A percentile compares a stretch with the other conserved stretches of the same genome.
Conservation (phyloP, 78 protist species). For the Dictyostelium brefeldianum region DNA sequence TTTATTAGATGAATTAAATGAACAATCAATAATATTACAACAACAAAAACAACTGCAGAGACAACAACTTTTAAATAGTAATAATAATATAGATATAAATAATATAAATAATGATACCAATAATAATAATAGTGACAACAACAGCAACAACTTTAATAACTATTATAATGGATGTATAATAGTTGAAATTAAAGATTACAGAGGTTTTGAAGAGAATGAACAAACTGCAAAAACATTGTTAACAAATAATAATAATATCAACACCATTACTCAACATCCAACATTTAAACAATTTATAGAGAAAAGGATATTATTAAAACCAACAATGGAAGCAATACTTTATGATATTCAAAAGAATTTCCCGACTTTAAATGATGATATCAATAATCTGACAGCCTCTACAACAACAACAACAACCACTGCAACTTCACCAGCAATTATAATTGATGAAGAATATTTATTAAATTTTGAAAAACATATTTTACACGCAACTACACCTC, state of each 20-base stretch:
- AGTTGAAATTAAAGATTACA: slow-evolving; percentile 48
- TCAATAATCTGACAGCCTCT: too few relatives aligned
- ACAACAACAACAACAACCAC: background rate
- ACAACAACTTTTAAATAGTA: background rate
- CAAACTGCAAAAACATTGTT: background rate
- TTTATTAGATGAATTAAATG: slow-evolving; percentile 33
- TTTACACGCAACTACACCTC: slow-evolving; percentile 3
- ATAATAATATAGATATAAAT: too few relatives aligned
- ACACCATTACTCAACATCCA: background rate
- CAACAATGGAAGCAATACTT: slow-evolving; percentile 45
- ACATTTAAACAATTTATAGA: slow-evolving; percentile 5
- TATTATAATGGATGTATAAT: slow-evolving; percentile 63
- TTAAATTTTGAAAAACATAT: background rate
- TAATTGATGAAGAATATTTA: slow-evolving; percentile 26
- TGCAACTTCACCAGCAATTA: background rate
- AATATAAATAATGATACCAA: background rate
- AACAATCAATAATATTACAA: background rate
- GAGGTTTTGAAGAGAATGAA: slow-evolving; percentile 6
- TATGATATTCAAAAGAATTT: slow-evolving; percentile 54
- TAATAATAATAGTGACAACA: background rate
- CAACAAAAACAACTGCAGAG: background rate
- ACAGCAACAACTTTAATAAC: background rate
- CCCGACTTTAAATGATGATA: background rate
- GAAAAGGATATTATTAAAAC: slow-evolving; percentile 46
- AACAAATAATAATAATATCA: background rate